Evolutionary conservation across 257 asterid genomes (phyloP).

Genomic region (Salvia miltiorrhiza): DNA sequence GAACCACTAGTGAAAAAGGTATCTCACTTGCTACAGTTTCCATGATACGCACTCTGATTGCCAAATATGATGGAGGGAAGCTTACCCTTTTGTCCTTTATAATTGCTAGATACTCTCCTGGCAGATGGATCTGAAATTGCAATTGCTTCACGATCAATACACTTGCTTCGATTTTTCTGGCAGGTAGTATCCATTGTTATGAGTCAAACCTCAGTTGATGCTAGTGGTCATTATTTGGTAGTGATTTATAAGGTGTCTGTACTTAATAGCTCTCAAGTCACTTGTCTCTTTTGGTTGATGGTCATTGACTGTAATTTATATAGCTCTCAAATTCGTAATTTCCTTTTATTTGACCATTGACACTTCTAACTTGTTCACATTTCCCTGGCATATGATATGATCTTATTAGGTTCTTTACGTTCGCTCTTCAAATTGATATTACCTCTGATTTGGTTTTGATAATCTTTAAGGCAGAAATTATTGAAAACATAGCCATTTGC

Average conservation of each 20-base stretch:
- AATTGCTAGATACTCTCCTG: slow-evolving; percentile 73
- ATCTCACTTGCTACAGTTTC: slow-evolving; percentile 17
- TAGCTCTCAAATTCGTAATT: background rate
- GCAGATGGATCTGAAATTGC: slow-evolving; percentile 77
- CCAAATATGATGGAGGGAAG: slow-evolving; percentile 14
- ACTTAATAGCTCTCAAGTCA: background rate
- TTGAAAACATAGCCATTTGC: background rate
- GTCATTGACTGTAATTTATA: background rate
- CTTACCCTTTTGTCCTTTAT: slow-evolving; percentile 24
- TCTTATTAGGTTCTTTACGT: background rate
- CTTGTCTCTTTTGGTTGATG: slow-evolving; percentile 1
- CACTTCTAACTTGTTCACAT: slow-evolving; percentile 9
- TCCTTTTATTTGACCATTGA: background rate
- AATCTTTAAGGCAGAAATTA: background rate
- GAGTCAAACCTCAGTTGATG: slow-evolving; percentile 9
- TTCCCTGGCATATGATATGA: slow-evolving; percentile 2
- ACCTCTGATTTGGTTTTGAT: background rate
- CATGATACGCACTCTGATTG: slow-evolving; percentile 11
- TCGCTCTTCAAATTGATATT: background rate
- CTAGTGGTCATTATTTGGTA: slow-evolving; percentile 1
- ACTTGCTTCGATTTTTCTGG: slow-evolving; percentile 91
- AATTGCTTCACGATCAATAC: slow-evolving; percentile 70
- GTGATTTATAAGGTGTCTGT: slow-evolving; percentile 6
- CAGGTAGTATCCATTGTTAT: slow-evolving; percentile 49
- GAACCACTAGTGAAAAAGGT: slow-evolving; percentile 75